Conservation (phyloP, 2,329 filamentous ascomycete genomes). For the Aureobasidium uvarum region DNA sequence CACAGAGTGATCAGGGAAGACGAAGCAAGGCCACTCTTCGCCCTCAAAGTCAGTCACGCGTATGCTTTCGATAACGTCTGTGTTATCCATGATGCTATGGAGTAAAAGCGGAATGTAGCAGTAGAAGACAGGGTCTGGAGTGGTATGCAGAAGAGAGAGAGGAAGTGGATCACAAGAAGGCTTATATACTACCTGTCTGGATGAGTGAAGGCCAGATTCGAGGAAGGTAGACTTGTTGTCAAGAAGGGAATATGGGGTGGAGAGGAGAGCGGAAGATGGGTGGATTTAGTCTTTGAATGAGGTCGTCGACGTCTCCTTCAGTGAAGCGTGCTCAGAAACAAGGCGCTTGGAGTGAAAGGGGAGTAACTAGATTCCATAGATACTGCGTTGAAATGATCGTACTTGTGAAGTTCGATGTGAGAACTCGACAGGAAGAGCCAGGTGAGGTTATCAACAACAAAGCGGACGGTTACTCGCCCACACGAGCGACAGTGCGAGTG, state of each 20-base stretch:
- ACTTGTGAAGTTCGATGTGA: no score
- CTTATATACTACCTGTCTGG: background rate
- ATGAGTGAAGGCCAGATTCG: background rate
- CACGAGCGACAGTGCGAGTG: background rate
- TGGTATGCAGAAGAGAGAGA: background rate
- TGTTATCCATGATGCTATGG: background rate
- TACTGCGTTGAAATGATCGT: no score
- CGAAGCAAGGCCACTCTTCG: constrained; percentile 1
- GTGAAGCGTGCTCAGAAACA: no score
- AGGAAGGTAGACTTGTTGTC: background rate
- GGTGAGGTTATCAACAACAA: background rate
- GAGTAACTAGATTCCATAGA: no score
- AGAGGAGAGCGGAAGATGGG: background rate
- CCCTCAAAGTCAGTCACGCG: background rate
- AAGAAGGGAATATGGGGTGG: background rate
- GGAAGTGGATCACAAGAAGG: background rate
- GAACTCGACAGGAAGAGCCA: no score
- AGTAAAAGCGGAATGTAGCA: background rate
- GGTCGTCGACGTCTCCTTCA: background rate
- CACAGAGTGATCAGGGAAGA: constrained; percentile 16
- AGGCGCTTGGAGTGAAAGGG: no score
- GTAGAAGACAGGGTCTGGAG: background rate
- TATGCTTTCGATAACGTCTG: background rate
- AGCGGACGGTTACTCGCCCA: no score
- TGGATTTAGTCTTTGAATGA: background rate